Evolutionary conservation across 208 protist species (phyloP).

Genomic region (Trypanosoma avium): DNA sequence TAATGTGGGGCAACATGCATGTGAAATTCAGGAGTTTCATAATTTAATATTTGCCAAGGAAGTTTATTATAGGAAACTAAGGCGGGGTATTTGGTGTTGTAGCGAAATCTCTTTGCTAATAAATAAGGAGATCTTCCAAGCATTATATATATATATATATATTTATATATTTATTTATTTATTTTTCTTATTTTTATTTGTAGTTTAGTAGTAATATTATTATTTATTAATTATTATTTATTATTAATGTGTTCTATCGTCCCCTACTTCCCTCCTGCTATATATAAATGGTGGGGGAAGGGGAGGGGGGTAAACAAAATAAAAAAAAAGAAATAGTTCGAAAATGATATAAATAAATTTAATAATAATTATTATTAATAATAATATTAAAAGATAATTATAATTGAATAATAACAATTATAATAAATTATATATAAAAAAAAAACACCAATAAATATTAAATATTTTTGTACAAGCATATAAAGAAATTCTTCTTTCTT

Average conservation of each 20-base stretch:
- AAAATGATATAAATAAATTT: not conserved
- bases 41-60: constrained; percentile 82
- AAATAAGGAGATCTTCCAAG: constrained; percentile 24
- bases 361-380: no score
- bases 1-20: constrained; percentile 80
- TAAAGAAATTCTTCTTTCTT: no score
- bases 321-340: constrained; percentile 2
- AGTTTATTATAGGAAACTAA: constrained; percentile 91
- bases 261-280: no score
- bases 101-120: constrained; percentile 53
- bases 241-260: not conserved
- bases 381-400: no score
- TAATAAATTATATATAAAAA: no score
- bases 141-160: constrained; percentile 31
- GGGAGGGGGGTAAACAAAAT: not conserved
- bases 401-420: not conserved
- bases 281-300: no score
- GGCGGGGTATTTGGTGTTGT: constrained; percentile 81
- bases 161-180: constrained; percentile 16
- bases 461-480: no score
- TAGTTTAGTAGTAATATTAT: not conserved
- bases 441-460: not conserved
- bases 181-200: constrained; percentile 1
- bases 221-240: constrained; percentile 1
- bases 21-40: constrained; percentile 72